Percentiles rank a stretch among this genome's conserved stretches.
phyloP scores from a whole-genome alignment of 768 basidiomycete species.

The Suillus luteus region DNA sequence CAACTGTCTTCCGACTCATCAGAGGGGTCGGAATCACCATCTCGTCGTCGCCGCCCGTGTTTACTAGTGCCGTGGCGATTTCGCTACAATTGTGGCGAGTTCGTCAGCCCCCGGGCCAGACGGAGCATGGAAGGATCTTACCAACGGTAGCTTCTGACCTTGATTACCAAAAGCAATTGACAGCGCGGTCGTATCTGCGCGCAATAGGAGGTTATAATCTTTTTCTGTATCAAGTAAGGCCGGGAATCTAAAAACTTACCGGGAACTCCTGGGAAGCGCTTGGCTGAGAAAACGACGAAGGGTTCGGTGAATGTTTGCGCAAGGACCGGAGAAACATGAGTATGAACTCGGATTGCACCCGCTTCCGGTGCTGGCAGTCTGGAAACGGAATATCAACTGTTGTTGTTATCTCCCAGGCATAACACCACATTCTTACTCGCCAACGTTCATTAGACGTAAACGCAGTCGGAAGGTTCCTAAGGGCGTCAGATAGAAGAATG shows the following conservation, averaged over 20 bases:
- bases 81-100: slow-evolving; percentile 49
- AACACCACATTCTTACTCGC: slow-evolving; percentile 65
- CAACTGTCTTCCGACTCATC: slow-evolving; percentile 67
- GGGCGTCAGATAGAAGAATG: slow-evolving; percentile 24
- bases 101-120: slow-evolving; percentile 22
- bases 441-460: slow-evolving; percentile 87
- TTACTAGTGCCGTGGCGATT: slow-evolving; percentile 79
- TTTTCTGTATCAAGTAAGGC: slow-evolving; percentile 13
- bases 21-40: slow-evolving; percentile 60
- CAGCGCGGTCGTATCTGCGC: slow-evolving; percentile 80
- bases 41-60: slow-evolving; percentile 55
- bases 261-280: slow-evolving; percentile 93
- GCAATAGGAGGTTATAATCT: slow-evolving; percentile 24
- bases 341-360: slow-evolving; percentile 66
- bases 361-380: slow-evolving; percentile 76
- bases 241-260: slow-evolving; percentile 47
- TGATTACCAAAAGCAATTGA: slow-evolving; percentile 89
- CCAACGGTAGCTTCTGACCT: slow-evolving; percentile 86
- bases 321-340: slow-evolving; percentile 69
- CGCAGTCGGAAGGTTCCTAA: slow-evolving; percentile 83
- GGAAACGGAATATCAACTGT: slow-evolving; percentile 25
- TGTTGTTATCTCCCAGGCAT: slow-evolving; percentile 17
- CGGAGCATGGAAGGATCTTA: slow-evolving; percentile 42
- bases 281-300: slow-evolving; percentile 89
- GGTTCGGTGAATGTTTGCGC: slow-evolving; percentile 83